phyloP scores from a whole-genome alignment of 2,329 filamentous ascomycete species.

The Aspergillus novofumigatus region DNA sequence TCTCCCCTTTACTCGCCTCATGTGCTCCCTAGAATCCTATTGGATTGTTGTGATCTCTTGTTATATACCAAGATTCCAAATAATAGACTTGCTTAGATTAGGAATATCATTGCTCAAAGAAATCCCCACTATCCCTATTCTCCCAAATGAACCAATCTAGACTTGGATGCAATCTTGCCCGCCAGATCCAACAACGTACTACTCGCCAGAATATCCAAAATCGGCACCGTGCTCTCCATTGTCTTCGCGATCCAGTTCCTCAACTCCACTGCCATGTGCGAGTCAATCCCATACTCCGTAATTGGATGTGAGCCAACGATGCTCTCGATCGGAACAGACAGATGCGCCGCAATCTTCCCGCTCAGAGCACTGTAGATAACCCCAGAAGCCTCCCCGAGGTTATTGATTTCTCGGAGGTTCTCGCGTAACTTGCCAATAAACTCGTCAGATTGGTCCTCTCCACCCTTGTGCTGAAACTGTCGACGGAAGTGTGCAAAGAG shows the following conservation, averaged over 20 bases:
- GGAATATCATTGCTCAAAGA: not conserved
- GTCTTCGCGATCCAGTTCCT: constrained; percentile 40
- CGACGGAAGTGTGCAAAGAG: constrained; percentile 22
- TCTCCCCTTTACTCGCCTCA: not conserved
- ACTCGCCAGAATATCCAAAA: constrained; percentile 27
- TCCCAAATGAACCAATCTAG: constrained; percentile 17
- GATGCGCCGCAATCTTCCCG: constrained; percentile 16
- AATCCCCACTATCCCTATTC: not conserved
- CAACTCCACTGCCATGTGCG: constrained; percentile 45
- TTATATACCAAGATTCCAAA: not conserved
- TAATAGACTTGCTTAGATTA: not conserved
- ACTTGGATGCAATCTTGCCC: constrained; percentile 15
- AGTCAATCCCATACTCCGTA: constrained; percentile 39
- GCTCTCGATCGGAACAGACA: constrained; percentile 17
- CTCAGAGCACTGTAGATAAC: constrained; percentile 14
- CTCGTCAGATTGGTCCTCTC: not conserved
- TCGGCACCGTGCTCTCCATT: constrained; percentile 26
- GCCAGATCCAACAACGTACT: constrained; percentile 20
- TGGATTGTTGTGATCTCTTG: no score
- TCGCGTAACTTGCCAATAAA: constrained; percentile 6
- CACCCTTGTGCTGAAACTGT: not conserved
- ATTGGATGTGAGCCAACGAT: constrained; percentile 23
- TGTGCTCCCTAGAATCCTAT: no score
- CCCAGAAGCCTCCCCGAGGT: constrained; percentile 15
- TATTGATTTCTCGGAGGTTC: constrained; percentile 6